These are phyloP conservation scores for Trichoderma gamsii DNA, from an alignment of 495 filamentous ascomycete species.

Conservation along the genomic window DNA sequence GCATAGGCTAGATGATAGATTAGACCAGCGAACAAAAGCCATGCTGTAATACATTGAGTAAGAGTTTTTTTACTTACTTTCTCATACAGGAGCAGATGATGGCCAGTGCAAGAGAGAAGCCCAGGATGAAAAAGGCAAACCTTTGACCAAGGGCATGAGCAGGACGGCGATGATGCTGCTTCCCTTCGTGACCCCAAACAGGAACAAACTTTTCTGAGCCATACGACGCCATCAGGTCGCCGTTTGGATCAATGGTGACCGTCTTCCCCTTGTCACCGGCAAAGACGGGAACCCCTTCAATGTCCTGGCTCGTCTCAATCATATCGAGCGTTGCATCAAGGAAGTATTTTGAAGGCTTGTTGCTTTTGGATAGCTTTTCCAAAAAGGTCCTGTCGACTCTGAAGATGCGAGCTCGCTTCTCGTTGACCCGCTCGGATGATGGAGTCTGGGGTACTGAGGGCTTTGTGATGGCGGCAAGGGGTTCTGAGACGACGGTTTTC, in stretches of 20 bases:
- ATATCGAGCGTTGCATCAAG: neutral
- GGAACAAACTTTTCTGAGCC: neutral
- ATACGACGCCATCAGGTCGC: neutral
- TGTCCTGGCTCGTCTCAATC: neutral
- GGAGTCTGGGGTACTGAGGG: neutral
- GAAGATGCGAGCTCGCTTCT: neutral
- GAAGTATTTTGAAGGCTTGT: neutral
- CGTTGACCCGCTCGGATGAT: neutral
- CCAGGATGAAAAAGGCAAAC: neutral
- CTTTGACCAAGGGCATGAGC: neutral
- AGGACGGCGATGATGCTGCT: neutral
- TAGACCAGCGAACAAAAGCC: neutral
- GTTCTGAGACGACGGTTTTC: neutral
- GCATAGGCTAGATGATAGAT: neutral
- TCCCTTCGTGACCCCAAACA: neutral
- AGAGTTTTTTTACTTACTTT: neutral
- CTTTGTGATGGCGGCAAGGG: neutral
- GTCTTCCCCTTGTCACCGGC: neutral
- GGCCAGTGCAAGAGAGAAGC: neutral
- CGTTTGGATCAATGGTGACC: neutral
- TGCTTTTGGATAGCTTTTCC: neutral
- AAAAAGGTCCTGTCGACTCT: constrained; percentile 5
- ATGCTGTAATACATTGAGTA: neutral
- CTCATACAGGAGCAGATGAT: neutral
- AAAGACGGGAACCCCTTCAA: neutral